Conservation (phyloP, 2,329 filamentous ascomycete species). For the Hypoxylon sp. region DNA sequence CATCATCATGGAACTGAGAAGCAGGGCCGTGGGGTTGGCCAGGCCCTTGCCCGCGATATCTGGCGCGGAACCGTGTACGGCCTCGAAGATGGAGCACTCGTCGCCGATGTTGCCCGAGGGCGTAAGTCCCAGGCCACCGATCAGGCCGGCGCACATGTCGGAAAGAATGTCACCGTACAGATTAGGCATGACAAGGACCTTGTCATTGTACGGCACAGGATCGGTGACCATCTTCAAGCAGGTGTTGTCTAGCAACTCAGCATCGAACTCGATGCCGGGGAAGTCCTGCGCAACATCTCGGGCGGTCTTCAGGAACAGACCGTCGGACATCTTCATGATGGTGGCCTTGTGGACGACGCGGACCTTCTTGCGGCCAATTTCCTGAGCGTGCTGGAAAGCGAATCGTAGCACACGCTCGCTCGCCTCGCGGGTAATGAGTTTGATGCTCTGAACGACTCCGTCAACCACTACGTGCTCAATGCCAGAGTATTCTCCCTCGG, state of each 20-base stretch:
- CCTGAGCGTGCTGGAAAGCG: constrained; percentile 97
- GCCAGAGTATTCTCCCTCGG: constrained; percentile 98
- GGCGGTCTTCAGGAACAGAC: constrained; percentile 93
- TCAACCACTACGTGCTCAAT: constrained; percentile 99
- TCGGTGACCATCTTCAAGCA: constrained; percentile 99
- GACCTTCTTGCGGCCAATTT: constrained; percentile 95
- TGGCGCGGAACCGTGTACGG: constrained; percentile 95
- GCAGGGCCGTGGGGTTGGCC: constrained; percentile 95
- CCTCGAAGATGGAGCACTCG: constrained; percentile 99
- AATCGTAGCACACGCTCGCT: constrained; percentile 96
- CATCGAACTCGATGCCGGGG: constrained; percentile 95
- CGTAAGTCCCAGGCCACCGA: constrained; percentile 95
- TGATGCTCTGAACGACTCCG: constrained; percentile 98
- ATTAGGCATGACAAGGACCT: constrained; percentile 98
- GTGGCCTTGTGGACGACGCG: constrained; percentile 99
- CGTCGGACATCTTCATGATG: constrained; percentile 99
- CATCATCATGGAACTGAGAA: constrained; percentile 99
- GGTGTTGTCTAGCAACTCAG: constrained; percentile 98
- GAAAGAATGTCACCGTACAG: constrained; percentile 99
- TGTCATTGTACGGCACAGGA: constrained; percentile 97
- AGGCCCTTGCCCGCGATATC: constrained; percentile 97
- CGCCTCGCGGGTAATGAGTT: constrained; percentile 96
- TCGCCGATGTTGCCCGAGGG: constrained; percentile 99
- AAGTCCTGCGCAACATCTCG: constrained; percentile 92
- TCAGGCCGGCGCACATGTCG: constrained; percentile 99